These are phyloP conservation scores for Berkeleyomyces basicola DNA, from an alignment of 2,329 filamentous ascomycete species.

Conservation along the genomic window DNA sequence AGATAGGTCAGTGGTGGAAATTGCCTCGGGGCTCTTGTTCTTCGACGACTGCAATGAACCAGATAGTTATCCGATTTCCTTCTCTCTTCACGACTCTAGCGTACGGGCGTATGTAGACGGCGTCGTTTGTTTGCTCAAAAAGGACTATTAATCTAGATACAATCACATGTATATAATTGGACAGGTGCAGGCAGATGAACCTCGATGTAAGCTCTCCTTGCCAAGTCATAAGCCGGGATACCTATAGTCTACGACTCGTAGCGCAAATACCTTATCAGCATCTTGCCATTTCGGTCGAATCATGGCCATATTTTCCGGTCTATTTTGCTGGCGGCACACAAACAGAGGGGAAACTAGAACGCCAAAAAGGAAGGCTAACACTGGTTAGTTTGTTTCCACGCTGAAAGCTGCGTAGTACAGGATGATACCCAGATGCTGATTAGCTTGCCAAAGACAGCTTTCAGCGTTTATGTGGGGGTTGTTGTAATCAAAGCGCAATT, in stretches of 20 bases:
- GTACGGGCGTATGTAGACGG: not conserved
- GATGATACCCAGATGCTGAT: not conserved
- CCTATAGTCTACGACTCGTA: not conserved
- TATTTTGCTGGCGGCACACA: not conserved
- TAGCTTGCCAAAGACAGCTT: not conserved
- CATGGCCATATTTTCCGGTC: not conserved
- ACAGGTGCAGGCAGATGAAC: not conserved
- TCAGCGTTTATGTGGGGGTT: not conserved
- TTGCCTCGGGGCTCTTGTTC: not conserved
- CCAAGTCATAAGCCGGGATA: not conserved
- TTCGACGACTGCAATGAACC: too few species aligned
- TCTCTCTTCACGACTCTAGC: not conserved
- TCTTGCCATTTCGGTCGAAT: not conserved
- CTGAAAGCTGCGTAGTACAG: not conserved
- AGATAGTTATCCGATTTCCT: not conserved
- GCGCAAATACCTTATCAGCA: not conserved
- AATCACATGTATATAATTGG: not conserved
- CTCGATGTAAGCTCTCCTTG: not conserved
- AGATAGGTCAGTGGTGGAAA: not conserved
- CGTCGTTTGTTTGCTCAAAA: not conserved
- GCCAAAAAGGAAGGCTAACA: not conserved
- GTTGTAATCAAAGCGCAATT: not conserved
- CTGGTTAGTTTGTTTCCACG: not conserved
- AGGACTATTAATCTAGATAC: not conserved
- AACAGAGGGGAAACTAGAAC: not conserved